These are phyloP conservation scores for Talaromyces islandicus DNA, from an alignment of 2,329 filamentous ascomycete species.

Conservation along the genomic window DNA sequence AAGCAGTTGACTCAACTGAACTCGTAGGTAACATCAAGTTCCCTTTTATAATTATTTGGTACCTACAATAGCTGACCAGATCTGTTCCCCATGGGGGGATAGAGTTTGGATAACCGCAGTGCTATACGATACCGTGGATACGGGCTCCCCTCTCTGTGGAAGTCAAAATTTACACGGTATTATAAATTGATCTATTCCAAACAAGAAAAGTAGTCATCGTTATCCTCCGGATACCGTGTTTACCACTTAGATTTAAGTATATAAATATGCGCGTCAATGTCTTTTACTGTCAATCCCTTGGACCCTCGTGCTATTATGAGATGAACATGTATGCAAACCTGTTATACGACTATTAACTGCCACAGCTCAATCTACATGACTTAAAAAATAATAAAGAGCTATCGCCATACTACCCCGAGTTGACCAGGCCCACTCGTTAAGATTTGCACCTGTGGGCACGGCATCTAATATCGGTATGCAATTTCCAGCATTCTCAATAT, in stretches of 20 bases:
- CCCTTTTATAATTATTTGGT: neutral
- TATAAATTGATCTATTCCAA: neutral
- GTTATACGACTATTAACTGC: too few species aligned
- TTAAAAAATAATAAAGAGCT: neutral
- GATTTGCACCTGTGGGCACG: neutral
- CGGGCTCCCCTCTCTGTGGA: neutral
- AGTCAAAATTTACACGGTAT: neutral
- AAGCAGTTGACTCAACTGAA: neutral
- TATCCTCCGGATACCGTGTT: too few species aligned
- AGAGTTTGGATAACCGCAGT: neutral
- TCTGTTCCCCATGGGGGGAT: neutral
- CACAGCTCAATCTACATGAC: neutral
- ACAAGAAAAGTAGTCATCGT: neutral
- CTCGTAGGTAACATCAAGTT: neutral
- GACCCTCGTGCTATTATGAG: too few species aligned
- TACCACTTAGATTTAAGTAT: neutral
- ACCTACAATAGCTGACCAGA: neutral
- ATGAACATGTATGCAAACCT: too few species aligned
- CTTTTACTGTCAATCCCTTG: too few species aligned
- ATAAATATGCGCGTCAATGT: too few species aligned
- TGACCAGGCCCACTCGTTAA: neutral
- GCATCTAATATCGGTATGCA: neutral
- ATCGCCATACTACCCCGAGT: neutral
- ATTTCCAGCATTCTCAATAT: neutral
- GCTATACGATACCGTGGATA: neutral